phyloP scores from a whole-genome alignment of 129 eudicot species.

The Artemisia tridentata region DNA sequence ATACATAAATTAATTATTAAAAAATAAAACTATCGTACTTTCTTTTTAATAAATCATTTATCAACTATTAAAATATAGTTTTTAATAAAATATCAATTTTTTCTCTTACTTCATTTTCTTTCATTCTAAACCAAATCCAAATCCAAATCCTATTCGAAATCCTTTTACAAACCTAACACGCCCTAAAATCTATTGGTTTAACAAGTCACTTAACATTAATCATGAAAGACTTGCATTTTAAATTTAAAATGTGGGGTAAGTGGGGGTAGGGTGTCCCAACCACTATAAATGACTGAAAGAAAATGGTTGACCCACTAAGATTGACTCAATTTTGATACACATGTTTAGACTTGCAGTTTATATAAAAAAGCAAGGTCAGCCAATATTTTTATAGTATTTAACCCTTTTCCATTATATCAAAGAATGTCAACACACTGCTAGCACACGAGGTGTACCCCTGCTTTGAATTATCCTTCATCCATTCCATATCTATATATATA shows the following conservation, averaged over 20 bases:
- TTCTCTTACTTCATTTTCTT: too few relatives aligned
- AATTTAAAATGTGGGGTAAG: background rate
- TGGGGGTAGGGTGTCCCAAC: slow-evolving; percentile 8
- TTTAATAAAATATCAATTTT: too few relatives aligned
- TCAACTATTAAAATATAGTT: too few relatives aligned
- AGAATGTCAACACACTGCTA: slow-evolving; percentile 34
- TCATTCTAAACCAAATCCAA: too few relatives aligned
- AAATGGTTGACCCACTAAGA: slow-evolving; percentile 13
- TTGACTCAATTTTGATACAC: slow-evolving; percentile 26
- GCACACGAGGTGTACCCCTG: slow-evolving; percentile 30
- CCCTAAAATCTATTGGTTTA: background rate
- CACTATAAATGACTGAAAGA: background rate
- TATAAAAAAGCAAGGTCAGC: slow-evolving; percentile 12
- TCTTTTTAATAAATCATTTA: too few relatives aligned
- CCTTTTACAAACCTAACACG: too few relatives aligned
- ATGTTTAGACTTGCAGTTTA: slow-evolving; percentile 11
- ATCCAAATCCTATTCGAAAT: too few relatives aligned
- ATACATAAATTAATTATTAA: too few relatives aligned
- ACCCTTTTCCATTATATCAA: background rate
- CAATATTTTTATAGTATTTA: background rate
- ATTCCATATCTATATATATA: background rate
- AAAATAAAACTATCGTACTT: too few relatives aligned
- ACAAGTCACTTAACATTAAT: background rate
- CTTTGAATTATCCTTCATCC: slow-evolving; percentile 16
- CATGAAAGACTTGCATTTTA: background rate